A percentile compares a stretch with the other conserved stretches of the same genome.
Conservation (phyloP, 192 early-diverging fungal genomes). For the Cetraspora pellucida region DNA sequence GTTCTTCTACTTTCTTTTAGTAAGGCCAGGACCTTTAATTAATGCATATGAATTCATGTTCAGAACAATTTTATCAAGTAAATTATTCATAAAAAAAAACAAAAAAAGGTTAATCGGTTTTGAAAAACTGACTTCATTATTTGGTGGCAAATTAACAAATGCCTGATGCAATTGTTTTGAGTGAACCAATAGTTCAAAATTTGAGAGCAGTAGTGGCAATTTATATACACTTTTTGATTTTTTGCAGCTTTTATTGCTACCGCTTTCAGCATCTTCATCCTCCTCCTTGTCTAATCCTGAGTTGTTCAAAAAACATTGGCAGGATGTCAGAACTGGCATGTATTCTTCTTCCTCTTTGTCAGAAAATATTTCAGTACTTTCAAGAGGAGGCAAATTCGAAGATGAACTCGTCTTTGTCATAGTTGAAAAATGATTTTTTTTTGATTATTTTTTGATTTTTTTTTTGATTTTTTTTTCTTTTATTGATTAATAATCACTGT, state of each 20-base stretch:
- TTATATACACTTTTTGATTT: background rate
- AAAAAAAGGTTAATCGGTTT: background rate
- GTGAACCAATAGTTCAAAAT: background rate
- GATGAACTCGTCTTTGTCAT: no score
- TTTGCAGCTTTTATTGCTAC: background rate
- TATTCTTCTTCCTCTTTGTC: constrained; percentile 2
- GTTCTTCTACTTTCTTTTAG: background rate
- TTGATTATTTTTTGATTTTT: no score
- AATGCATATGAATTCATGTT: constrained; percentile 8
- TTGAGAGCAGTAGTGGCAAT: background rate
- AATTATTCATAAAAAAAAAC: background rate
- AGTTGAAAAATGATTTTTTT: no score
- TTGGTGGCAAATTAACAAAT: background rate
- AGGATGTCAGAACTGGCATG: background rate
- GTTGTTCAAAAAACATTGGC: background rate
- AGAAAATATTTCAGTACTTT: background rate
- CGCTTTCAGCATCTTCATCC: background rate
- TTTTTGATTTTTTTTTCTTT: no score
- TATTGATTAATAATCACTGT: no score
- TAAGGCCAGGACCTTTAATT: background rate
- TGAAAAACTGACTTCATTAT: background rate
- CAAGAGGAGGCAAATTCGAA: no score
- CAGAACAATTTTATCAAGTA: background rate
- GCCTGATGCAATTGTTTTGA: background rate
- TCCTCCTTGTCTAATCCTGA: background rate